A percentile compares a stretch with the other conserved stretches of the same genome.
These are phyloP conservation scores for Cystobasidiaceae sp. DNA, from an alignment of 1,284 basidiomycete species.

Conservation along the genomic window DNA sequence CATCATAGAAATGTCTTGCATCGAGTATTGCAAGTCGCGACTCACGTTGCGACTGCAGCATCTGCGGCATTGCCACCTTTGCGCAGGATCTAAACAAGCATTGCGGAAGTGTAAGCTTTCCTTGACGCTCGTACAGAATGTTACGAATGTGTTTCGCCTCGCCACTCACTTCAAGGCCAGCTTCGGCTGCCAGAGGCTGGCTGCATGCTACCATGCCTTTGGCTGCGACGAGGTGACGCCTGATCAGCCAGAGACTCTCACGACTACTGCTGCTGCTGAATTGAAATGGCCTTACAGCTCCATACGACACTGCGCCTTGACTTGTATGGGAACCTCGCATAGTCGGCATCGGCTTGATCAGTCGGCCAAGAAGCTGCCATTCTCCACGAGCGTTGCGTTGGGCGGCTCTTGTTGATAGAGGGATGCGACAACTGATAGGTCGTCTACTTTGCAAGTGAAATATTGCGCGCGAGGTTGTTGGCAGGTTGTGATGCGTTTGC, in stretches of 20 bases:
- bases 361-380: neutral
- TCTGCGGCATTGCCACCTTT: slow-evolving; percentile 5
- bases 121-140: neutral
- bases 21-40: neutral
- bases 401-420: too few relatives aligned
- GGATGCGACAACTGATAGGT: too few relatives aligned
- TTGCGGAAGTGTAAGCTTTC: neutral
- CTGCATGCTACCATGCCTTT: neutral
- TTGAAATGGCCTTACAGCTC: too few relatives aligned
- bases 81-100: too few relatives aligned
- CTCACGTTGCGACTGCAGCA: neutral
- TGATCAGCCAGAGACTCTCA: too few relatives aligned
- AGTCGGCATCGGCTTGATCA: neutral
- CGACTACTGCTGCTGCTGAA: too few relatives aligned
- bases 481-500: too few relatives aligned
- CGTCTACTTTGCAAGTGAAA: too few relatives aligned
- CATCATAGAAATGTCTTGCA: neutral
- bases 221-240: too few relatives aligned
- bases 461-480: too few relatives aligned
- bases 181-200: slow-evolving; percentile 5
- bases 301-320: neutral
- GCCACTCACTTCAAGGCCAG: neutral
- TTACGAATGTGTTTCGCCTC: too few relatives aligned
- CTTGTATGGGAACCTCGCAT: neutral
- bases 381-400: too few relatives aligned